Conservation (phyloP, 2,329 filamentous ascomycete species). For the Aspergillus thermomutatus region DNA sequence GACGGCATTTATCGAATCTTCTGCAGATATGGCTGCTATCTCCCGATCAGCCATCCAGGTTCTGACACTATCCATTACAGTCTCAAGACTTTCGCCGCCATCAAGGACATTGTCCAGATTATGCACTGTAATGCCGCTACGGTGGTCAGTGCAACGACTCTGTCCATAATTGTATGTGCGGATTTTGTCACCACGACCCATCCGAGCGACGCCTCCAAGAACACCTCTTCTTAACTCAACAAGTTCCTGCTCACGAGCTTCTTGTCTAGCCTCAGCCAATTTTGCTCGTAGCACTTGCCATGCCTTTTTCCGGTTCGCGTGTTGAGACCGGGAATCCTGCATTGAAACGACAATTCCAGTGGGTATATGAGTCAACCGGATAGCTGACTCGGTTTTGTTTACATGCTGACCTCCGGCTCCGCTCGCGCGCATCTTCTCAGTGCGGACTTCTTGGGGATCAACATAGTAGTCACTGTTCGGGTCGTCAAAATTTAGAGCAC, state of each 20-base stretch:
- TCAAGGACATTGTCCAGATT: slow-evolving; percentile 76
- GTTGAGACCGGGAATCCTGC: slow-evolving; percentile 89
- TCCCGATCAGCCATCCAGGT: slow-evolving; percentile 74
- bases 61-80: slow-evolving; percentile 72
- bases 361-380: slow-evolving; percentile 85
- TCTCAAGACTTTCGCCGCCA: slow-evolving; percentile 69
- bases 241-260: slow-evolving; percentile 79
- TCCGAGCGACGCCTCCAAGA: slow-evolving; percentile 70
- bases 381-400: slow-evolving; percentile 95
- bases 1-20: slow-evolving; percentile 52
- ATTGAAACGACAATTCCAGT: slow-evolving; percentile 84
- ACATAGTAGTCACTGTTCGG: slow-evolving; percentile 91
- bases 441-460: slow-evolving; percentile 73
- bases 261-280: slow-evolving; percentile 73
- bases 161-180: slow-evolving; percentile 81
- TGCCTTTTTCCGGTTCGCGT: slow-evolving; percentile 80
- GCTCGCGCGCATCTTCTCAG: slow-evolving; percentile 86
- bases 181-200: slow-evolving; percentile 90
- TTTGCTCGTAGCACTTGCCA: slow-evolving; percentile 82
- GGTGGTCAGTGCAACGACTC: slow-evolving; percentile 83
- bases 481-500: slow-evolving; percentile 66
- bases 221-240: slow-evolving; percentile 71
- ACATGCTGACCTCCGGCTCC: slow-evolving; percentile 97
- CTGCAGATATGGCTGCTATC: slow-evolving; percentile 65
- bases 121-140: slow-evolving; percentile 74